These are phyloP conservation scores for Claviceps cyperi DNA, from an alignment of 2,329 filamentous ascomycete species.

Conservation along the genomic window DNA sequence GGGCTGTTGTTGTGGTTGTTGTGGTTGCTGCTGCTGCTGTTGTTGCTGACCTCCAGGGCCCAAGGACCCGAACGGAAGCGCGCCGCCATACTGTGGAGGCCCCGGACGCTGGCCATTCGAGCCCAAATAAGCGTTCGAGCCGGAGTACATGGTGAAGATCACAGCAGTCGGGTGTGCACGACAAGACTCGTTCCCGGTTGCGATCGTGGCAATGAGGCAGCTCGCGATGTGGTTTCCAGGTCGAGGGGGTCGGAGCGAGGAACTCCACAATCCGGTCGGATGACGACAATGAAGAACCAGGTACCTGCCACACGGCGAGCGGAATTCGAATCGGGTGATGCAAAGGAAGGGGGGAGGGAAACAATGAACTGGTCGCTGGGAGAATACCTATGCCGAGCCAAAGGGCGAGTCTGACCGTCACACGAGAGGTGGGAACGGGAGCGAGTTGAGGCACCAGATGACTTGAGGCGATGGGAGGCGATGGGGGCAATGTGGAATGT, in stretches of 20 bases:
- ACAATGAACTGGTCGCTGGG: neutral
- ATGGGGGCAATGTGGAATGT: constrained; percentile 4
- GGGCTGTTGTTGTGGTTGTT: constrained; percentile 33
- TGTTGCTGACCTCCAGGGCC: constrained; percentile 26
- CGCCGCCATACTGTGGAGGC: constrained; percentile 31
- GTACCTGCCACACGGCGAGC: constrained; percentile 4
- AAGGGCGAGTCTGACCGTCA: neutral
- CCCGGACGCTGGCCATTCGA: constrained; percentile 60
- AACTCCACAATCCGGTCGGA: constrained; percentile 2
- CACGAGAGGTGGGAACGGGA: neutral
- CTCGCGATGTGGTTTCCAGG: neutral
- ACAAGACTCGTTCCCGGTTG: neutral
- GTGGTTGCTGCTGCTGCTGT: constrained; percentile 39
- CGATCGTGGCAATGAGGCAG: neutral
- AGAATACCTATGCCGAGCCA: neutral
- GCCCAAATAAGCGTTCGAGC: constrained; percentile 74
- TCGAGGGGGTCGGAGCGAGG: constrained; percentile 1
- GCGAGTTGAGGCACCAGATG: neutral
- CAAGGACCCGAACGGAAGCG: constrained; percentile 31
- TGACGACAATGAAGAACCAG: neutral
- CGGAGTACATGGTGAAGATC: constrained; percentile 61
- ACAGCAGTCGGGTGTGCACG: neutral
- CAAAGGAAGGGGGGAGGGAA: neutral
- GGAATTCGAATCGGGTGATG: neutral
- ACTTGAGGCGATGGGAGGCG: neutral